Conservation (phyloP, 805 yeast genomes). For the Zygosaccharomyces lentus region DNA sequence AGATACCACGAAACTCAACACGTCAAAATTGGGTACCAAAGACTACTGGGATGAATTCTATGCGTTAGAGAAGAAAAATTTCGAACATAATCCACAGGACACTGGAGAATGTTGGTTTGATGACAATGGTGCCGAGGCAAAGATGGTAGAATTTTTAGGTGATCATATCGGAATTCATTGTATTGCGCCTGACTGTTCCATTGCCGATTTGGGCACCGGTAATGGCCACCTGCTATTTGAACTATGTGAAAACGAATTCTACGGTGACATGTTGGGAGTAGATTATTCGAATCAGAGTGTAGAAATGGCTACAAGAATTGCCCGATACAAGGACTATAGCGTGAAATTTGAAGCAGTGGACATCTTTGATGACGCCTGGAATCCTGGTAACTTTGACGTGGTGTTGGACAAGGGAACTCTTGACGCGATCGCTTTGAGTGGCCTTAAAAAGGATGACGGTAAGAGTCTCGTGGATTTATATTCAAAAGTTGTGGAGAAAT, state of each 20-base stretch:
- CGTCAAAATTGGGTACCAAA: constrained; percentile 82
- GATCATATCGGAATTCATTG: constrained; percentile 42
- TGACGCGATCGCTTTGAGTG: constrained; percentile 92
- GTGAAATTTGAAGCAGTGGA: constrained; percentile 64
- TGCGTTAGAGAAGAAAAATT: constrained; percentile 65
- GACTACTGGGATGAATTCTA: constrained; percentile 92
- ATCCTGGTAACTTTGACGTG: constrained; percentile 53
- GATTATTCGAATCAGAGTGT: constrained; percentile 87
- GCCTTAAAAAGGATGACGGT: constrained; percentile 43
- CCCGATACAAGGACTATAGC: constrained; percentile 37
- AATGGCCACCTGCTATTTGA: constrained; percentile 86
- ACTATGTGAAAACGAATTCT: constrained; percentile 58
- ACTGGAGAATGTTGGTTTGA: constrained; percentile 97
- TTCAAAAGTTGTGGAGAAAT: constrained; percentile 50
- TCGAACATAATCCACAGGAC: constrained; percentile 68
- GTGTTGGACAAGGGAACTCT: constrained; percentile 92
- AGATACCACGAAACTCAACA: constrained; percentile 50
- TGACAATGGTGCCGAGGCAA: constrained; percentile 88
- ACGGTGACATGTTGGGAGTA: constrained; percentile 61
- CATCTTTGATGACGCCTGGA: constrained; percentile 46
- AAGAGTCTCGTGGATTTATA: constrained; percentile 56
- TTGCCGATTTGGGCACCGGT: constrained; percentile 91
- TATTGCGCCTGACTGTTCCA: constrained; percentile 35
- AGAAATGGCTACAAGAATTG: constrained; percentile 62
- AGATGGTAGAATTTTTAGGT: constrained; percentile 67